Evolutionary conservation across 257 asterid species (phyloP).

Genomic region (Capsicum chinense): DNA sequence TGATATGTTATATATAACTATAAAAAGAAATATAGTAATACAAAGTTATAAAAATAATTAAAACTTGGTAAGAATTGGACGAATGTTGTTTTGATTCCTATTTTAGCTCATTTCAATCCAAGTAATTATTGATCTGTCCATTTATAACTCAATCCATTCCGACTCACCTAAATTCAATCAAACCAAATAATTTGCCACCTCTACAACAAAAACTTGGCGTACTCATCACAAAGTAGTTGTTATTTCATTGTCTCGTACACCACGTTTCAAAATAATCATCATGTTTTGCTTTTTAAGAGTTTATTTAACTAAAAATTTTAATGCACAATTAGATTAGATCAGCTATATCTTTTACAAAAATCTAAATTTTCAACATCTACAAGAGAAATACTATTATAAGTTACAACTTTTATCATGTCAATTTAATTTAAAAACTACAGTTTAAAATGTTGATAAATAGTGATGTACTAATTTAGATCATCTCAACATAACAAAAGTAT

Average conservation of each 20-base stretch:
- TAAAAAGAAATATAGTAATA: no score
- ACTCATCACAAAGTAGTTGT: neutral
- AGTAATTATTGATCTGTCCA: neutral
- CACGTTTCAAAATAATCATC: neutral
- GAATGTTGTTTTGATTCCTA: no score
- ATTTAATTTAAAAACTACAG: neutral
- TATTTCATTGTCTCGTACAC: neutral
- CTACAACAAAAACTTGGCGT: neutral
- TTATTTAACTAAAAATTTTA: neutral
- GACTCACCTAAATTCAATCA: rapidly evolving
- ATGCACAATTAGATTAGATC: neutral
- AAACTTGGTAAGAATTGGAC: no score
- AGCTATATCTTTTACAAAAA: neutral
- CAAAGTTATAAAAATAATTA: no score
- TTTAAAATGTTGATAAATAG: no score
- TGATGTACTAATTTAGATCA: neutral
- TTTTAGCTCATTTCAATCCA: no score
- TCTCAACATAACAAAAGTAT: neutral
- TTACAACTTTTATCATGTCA: neutral
- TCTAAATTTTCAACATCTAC: neutral
- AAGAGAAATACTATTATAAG: neutral
- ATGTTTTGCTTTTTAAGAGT: neutral
- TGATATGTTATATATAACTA: no score
- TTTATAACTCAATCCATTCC: neutral
- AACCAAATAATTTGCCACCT: neutral